These are phyloP conservation scores for Brassica incana DNA, from an alignment of 345 rosid species.

Conservation along the genomic window DNA sequence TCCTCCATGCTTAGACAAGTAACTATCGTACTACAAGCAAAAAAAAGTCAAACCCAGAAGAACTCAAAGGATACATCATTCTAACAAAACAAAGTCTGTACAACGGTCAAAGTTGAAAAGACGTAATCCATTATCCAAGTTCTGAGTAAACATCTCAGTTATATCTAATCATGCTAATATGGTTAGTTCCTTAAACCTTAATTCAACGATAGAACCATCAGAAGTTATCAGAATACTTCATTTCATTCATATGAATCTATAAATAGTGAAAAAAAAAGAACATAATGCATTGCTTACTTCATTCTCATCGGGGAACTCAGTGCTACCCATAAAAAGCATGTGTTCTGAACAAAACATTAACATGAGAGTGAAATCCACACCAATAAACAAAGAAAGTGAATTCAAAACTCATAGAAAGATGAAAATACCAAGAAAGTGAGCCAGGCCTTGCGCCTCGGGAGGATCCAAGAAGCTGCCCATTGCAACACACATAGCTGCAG, in stretches of 20 bases:
- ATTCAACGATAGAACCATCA: not conserved
- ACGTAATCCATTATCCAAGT: conserved; percentile 3
- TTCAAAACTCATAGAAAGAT: conserved; percentile 8
- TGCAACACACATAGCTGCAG: conserved; percentile 98
- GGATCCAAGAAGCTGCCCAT: conserved; percentile 99
- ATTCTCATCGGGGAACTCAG: conserved; percentile 89
- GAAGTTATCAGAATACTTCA: not conserved
- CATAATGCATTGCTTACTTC: conserved; percentile 61
- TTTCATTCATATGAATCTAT: not conserved
- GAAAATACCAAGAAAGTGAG: conserved; percentile 86
- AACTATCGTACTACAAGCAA: conserved; percentile 92
- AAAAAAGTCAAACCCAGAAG: conserved; percentile 44
- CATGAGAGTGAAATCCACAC: conserved; percentile 5
- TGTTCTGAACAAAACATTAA: conserved; percentile 56
- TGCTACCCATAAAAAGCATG: conserved; percentile 99
- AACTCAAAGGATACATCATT: conserved; percentile 21
- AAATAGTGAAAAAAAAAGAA: conserved; percentile 3
- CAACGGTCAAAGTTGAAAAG: not conserved
- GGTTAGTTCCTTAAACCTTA: not conserved
- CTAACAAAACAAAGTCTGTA: not conserved
- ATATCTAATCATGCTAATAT: not conserved
- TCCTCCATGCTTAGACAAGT: conserved; percentile 97
- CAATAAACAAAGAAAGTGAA: not conserved
- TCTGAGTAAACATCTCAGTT: not conserved
- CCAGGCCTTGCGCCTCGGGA: conserved; percentile 90